Base-by-base conservation (phyloP, 2,329 filamentous ascomycete species). In the Fusarium keratoplasticum region DNA sequence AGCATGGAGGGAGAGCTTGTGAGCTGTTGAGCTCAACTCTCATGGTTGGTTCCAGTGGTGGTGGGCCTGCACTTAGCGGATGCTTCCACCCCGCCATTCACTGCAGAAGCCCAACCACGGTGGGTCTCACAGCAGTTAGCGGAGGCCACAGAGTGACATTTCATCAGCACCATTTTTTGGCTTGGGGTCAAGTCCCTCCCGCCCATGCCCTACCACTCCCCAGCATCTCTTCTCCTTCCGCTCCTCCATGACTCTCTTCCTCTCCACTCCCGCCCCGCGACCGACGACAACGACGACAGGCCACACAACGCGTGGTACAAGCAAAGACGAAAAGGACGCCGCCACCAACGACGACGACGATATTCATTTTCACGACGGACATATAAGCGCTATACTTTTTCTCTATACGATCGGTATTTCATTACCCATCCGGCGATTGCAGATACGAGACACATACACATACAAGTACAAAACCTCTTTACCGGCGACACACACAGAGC, bases 251-350 rank as follows among this genome's bases (percentile, higher is more conserved):
- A 55, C 55, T 72, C 61, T 40, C 61, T 67, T 57, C 62, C 71
- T 52, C 29, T 52, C 59, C 71, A 66, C 72, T 72, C 65, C 72
- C 74, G 61, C 72, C 61, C 72, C 72, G 66, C 69, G 72, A 74
- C 72, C 16, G 27, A 54, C 47, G 47, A 54, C 62, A 47, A 64
- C 65, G 38, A 74, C 65, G 69, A 74, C 35, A 65, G 63, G 69
- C 64, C n/a, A 61, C 44, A 44, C 69, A n/a, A 47, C 40, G 61
- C 29, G 62, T 58, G 31, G 61, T 62, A 33, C 59, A 22, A 22
- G 20, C 36, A 35, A 25, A 31, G 38, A 31, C 40, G 40, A n/a
- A 52, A 52, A 31, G 27, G 27, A 52, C 47, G 47, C 47, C 27
- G 16, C 20, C 42, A 22, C 18, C 18, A 9, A 31, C 47, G 18